Conservation (phyloP, 192 early-diverging fungal genomes). For the Umbelopsis sp. region DNA sequence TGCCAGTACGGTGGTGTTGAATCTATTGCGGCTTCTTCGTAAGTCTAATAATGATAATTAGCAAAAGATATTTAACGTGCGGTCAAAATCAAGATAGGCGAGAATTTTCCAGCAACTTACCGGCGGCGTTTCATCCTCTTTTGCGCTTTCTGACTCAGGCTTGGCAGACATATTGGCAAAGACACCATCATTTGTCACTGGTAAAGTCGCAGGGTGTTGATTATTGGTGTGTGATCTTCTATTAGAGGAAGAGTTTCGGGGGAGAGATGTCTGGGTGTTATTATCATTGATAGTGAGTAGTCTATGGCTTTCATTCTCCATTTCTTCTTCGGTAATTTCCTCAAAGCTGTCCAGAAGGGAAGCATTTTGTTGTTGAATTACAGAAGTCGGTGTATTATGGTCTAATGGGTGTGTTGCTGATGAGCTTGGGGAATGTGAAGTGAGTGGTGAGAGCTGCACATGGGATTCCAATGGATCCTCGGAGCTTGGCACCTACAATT, state of each 20-base stretch:
- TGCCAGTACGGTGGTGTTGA: conserved; percentile 78
- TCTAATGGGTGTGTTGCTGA: background rate
- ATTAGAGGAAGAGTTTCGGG: background rate
- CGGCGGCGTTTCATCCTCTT: conserved; percentile 55
- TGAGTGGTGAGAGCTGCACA: conserved; percentile 13
- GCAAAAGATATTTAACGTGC: background rate
- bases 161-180: conserved; percentile 62
- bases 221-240: conserved; percentile 5
- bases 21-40: conserved; percentile 79
- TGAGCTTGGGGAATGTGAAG: background rate
- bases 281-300: background rate
- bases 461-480: conserved; percentile 24
- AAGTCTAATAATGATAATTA: conserved; percentile 46
- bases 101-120: conserved; percentile 41
- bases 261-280: background rate
- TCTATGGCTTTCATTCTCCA: conserved; percentile 16
- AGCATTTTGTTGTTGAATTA: conserved; percentile 15
- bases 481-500: conserved; percentile 16
- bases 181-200: conserved; percentile 53
- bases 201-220: conserved; percentile 34
- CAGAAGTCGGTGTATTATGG: background rate
- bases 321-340: conserved; percentile 27
- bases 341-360: conserved; percentile 7
- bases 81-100: background rate
- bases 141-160: conserved; percentile 51